Base-by-base conservation (phyloP, 2,329 filamentous ascomycete genomes). In the Phoma herbarum region DNA sequence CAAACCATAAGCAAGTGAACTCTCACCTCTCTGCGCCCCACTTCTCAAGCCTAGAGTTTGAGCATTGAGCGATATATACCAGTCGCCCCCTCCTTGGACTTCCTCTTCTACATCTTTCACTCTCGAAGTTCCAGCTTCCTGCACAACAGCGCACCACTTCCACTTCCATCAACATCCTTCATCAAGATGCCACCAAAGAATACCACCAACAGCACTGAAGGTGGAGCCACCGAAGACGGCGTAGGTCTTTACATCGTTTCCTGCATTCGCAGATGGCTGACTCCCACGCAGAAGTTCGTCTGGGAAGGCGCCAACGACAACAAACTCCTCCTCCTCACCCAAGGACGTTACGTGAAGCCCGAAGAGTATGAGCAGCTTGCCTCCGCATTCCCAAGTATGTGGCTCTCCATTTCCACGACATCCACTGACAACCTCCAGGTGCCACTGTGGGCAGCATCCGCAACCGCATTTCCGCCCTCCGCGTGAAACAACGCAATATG, bases 151-250 rank as follows among this genome's bases (percentile, higher is more conserved):
- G 23, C 20, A 51, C 35, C 48, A 18, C 23, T 31, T 20, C 11
- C 11, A n/a, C 23, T 28, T 4, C 16, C 2, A 26, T 18, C 16
- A 33, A 14, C 35, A 29, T 28, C 18, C 51, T 29, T n/a, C n/a
- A 18, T 83, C 75, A 75, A 12, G 14, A 65, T 47, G 56, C 52
- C 62, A 63, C 45, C 53, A 23, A 61, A 61, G 18, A 57, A 61
- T 26, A 28, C 49, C 8, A 1, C 37, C 5, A 33, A 16, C 31
- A 9, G 31, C 14, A 9, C 50, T 14, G 48, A 11, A 10, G 16
- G 18, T 28, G 42, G 39, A 22, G 22, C n/a, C 12, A 10, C 28
- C 28, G 50, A 46, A 4, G 44, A 23, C 41, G 51, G 57, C 39
- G 57, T 54, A 51, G 20, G 50, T 41, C n/a, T n/a, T n/a, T n/a